Conservation (phyloP, 2,329 filamentous ascomycete species). For the Erysiphe neolycopersici region DNA sequence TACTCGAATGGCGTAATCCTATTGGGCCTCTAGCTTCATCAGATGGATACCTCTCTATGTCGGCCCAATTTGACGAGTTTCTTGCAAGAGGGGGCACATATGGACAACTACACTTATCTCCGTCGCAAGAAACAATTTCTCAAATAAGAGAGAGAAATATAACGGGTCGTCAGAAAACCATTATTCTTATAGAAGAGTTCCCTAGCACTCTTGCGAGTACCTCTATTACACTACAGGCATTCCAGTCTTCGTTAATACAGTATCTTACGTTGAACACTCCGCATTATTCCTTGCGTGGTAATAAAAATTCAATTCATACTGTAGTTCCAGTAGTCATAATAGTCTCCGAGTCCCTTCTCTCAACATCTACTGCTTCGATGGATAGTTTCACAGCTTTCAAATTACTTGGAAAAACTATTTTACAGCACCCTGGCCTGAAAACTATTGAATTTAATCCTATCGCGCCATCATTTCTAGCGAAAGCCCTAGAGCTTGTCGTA, state of each 20-base stretch:
- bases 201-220: conserved; percentile 46
- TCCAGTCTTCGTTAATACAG: conserved; percentile 48
- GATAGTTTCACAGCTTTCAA: conserved; percentile 88
- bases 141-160: conserved; percentile 11
- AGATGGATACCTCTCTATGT: conserved; percentile 39
- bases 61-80: conserved; percentile 78
- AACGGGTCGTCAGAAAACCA: conserved; percentile 17
- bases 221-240: conserved; percentile 36
- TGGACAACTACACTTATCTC: conserved; percentile 32
- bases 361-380: conserved; percentile 56
- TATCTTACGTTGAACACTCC: conserved; percentile 45
- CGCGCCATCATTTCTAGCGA: conserved; percentile 60
- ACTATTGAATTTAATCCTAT: conserved; percentile 85
- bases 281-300: conserved; percentile 21
- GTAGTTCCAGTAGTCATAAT: conserved; percentile 61
- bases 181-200: conserved; percentile 61
- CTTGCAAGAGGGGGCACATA: conserved; percentile 59
- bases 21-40: conserved; percentile 27
- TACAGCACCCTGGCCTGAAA: conserved; percentile 51
- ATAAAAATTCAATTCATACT: conserved; percentile 15
- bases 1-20: conserved; percentile 84
- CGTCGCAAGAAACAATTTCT: conserved; percentile 7
- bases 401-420: conserved; percentile 62
- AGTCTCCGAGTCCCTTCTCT: conserved; percentile 71
- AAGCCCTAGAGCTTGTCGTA: conserved; percentile 58